Evolutionary conservation across 805 yeast genomes (phyloP), one percentile per base, ranked within the genome.

Genomic region (Danielia reshetovae): DNA sequence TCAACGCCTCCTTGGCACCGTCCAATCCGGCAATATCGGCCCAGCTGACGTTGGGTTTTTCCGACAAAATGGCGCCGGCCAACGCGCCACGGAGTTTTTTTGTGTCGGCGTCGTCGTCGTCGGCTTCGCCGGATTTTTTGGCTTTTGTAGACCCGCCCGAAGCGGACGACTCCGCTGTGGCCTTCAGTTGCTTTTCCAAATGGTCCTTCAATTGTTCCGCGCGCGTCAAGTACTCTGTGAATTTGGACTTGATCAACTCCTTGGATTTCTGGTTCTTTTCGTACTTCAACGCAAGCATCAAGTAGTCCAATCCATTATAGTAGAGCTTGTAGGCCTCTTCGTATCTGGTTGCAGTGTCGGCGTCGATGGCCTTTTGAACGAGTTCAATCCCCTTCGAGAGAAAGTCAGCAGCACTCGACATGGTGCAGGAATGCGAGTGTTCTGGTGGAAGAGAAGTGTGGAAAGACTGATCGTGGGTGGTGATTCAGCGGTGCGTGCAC

Each of bases 21-120:
- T 90, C 97, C 42, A 93, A 70, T 18, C 98, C 98, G 1, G 98
- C 98, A 44, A 93, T 83, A 55, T 93, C 98, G 46, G 77, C 81
- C 98, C 98, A 93, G 46, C 75, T 73, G 18, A 93, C 90, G 53
- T 93, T 82, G 15, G 98, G 98, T 40, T 77, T 89, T 51, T 90
- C 97, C 24, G 89, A 74, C 32, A 93, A 68, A 42, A 93, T 89
- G 0, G 97, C 95, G 2, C 95, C 89, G 0, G 95, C 82, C 34
- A 93, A 68, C 0, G 97, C 97, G 6, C 90, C 88, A 47, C 96
- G 71, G 32, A 93, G 66, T 57, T 89, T 88, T 60, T 90, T 90
- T 27, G 86, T 81, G 45, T 90, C 97, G 12, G 81, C 79, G 47
- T 81, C 87, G 41, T 79, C 87, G 35, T 75, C 81, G 43, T 75